Base-by-base conservation (phyloP, 495 filamentous ascomycete genomes). In the Tetracladium setigerum region DNA sequence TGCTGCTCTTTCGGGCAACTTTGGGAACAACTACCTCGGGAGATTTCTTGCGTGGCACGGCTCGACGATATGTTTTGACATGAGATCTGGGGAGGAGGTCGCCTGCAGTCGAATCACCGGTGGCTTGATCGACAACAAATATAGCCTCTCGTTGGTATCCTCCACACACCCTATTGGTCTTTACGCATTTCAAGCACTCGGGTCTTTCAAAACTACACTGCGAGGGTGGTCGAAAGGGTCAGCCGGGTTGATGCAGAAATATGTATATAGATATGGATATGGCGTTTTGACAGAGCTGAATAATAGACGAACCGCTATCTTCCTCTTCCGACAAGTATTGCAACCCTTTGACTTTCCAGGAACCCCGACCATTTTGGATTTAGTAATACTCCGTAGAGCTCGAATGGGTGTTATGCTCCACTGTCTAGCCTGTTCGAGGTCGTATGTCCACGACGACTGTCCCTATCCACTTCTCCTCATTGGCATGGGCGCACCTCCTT, bases 311-410 rank as follows among this genome's bases (percentile, higher is more conserved):
- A 71, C 68, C 14, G 59, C 62, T 17, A 69, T 63, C 51, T 70
- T 69, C 22, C 64, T 58, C 32, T 61, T 54, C 27, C 65, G 64
- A 55, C 69, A 72, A 15, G 69, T 70, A 30, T 67, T 66, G 51
- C 70, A 73, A 10, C 64, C 69, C 54, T 68, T 68, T 6, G 70
- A 73, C 38, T 66, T 63, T 15, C 70, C 70, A 17, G 69, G 49
- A 32, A 71, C 64, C 19, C 70, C 70, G 4, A 72, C 70, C 70
- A 73, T 73, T 14, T 27, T 27, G 22, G 22, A 3, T 27, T 27
- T 27, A 27, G 7, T 3, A 27, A 27, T n/a, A n/a, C n/a, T n/a
- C n/a, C n/a, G n/a, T n/a, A 27, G 22, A 7, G 3, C 22, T 27
- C 22, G 22, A 27, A 27, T 3, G 22, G 22, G 22, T 27, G 22